phyloP scores from a whole-genome alignment of 352 stramenopile species.

The Vaucheria bursata region DNA sequence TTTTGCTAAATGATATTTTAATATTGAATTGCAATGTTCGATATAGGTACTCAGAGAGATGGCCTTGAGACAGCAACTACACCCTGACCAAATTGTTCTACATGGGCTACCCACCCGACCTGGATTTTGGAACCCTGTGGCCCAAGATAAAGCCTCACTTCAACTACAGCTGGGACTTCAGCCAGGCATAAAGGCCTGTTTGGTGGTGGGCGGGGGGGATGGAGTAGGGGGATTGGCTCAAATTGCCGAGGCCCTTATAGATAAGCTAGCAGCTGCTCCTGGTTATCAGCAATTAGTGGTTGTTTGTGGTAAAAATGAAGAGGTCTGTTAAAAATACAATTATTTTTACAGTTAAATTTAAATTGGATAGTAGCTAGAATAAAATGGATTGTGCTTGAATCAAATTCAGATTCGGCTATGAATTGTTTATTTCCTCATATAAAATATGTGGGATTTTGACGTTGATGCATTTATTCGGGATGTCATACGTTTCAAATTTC shows the following conservation, averaged over 20 bases:
- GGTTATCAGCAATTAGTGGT: conserved; percentile 61
- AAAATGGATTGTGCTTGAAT: too few species aligned
- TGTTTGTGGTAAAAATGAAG: conserved; percentile 65
- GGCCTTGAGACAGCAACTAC: conserved; percentile 26
- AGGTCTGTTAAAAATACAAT: too few species aligned
- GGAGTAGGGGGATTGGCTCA: conserved; percentile 59
- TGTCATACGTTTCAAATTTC: too few species aligned
- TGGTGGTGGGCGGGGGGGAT: conserved; percentile 66
- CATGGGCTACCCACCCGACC: conserved; percentile 64
- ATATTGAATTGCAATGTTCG: too few species aligned
- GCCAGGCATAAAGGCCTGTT: conserved; percentile 53
- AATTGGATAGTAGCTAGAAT: too few species aligned
- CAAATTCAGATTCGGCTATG: too few species aligned
- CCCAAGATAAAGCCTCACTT: conserved; percentile 43
- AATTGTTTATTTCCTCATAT: too few species aligned
- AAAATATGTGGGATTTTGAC: too few species aligned
- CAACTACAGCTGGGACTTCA: conserved; percentile 54
- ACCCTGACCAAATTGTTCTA: conserved; percentile 56
- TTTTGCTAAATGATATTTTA: too few species aligned
- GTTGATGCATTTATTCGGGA: too few species aligned
- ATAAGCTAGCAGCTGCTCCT: conserved; percentile 7
- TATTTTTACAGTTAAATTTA: too few species aligned
- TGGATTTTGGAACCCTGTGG: conserved; percentile 58
- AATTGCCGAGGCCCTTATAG: conserved; percentile 9
- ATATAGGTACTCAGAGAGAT: conserved; percentile 48